These are phyloP conservation scores for Melastoma candidum DNA, from an alignment of 441 rosid genomes.

Conservation along the genomic window DNA sequence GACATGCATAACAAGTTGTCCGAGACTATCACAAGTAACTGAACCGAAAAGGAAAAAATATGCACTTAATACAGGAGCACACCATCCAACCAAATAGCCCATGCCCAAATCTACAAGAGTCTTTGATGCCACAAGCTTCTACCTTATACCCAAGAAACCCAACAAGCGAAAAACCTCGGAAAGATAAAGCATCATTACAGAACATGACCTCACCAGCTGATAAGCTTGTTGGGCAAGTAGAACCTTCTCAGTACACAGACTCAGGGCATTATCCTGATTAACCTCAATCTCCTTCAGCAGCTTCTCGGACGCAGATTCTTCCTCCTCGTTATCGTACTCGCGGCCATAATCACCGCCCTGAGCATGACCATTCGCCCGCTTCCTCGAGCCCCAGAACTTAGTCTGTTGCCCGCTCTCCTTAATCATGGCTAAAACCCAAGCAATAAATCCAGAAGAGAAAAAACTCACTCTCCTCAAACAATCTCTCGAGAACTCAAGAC, in stretches of 20 bases:
- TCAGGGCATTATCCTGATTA: slow-evolving; percentile 72
- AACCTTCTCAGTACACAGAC: slow-evolving; percentile 89
- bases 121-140: too few species aligned
- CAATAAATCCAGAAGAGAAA: not conserved
- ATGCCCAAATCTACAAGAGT: too few species aligned
- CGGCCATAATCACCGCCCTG: too few species aligned
- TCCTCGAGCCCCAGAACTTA: slow-evolving; percentile 55
- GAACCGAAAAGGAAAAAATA: too few species aligned
- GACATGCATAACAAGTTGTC: too few species aligned
- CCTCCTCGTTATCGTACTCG: slow-evolving; percentile 27
- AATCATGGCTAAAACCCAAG: slow-evolving; percentile 53
- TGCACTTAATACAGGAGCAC: too few species aligned
- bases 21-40: too few species aligned
- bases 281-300: slow-evolving; percentile 78
- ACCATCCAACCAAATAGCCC: too few species aligned
- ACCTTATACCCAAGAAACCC: too few species aligned
- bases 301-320: slow-evolving; percentile 61
- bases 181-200: not conserved
- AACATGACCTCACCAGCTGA: slow-evolving; percentile 61
- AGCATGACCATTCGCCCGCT: slow-evolving; percentile 27
- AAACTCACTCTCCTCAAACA: not conserved
- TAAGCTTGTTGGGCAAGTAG: slow-evolving; percentile 84
- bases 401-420: slow-evolving; percentile 90
- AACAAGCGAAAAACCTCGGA: too few species aligned
- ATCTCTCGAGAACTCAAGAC: not conserved